These are phyloP conservation scores for Syzygium grande DNA, from an alignment of 345 rosid species.

Conservation along the genomic window DNA sequence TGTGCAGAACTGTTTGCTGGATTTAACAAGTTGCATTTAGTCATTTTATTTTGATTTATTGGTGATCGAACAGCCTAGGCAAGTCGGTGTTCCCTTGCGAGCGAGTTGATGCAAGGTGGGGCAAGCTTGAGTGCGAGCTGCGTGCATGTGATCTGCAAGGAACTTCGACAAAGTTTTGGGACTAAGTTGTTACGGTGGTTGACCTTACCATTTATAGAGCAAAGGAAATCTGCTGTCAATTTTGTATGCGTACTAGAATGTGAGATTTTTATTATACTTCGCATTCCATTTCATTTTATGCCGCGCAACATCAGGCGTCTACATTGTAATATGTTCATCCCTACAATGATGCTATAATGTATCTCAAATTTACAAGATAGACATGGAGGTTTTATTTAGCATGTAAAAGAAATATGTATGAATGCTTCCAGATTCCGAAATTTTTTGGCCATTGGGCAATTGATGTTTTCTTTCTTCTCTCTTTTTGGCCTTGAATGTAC, in stretches of 20 bases:
- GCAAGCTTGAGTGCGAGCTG: slow-evolving; percentile 92
- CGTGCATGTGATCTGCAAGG: slow-evolving; percentile 81
- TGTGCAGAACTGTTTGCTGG: neutral
- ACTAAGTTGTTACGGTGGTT: neutral
- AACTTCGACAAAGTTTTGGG: slow-evolving; percentile 11
- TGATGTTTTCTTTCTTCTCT: neutral
- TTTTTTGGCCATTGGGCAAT: neutral
- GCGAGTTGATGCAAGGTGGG: slow-evolving; percentile 96
- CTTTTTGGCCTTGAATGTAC: neutral
- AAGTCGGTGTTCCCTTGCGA: slow-evolving; percentile 67
- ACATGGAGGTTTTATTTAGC: neutral
- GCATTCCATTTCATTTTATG: neutral
- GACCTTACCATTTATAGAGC: neutral
- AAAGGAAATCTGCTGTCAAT: neutral
- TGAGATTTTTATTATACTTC: neutral
- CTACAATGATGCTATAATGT: neutral
- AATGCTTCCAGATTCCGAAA: neutral
- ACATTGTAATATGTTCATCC: neutral
- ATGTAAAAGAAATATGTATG: neutral
- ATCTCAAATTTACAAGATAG: neutral
- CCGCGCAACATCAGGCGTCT: neutral
- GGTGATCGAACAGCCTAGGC: slow-evolving; percentile 48
- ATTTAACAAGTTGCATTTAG: neutral
- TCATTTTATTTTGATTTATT: neutral
- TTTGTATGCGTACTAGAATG: neutral